These are phyloP conservation scores for Tricholoma hemisulphureum DNA, from an alignment of 768 basidiomycete species.

Conservation along the genomic window DNA sequence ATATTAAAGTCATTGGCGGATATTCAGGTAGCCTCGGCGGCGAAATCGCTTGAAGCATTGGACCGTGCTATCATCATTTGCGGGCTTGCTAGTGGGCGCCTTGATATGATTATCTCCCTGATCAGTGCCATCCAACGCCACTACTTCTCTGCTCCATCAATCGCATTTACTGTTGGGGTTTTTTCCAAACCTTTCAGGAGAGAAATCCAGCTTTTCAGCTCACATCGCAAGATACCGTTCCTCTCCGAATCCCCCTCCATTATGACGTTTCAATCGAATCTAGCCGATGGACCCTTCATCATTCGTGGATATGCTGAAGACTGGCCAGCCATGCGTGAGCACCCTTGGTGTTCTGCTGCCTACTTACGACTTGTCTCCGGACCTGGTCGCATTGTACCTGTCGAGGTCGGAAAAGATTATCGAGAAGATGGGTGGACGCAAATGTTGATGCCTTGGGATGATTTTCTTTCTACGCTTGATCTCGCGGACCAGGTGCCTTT, in stretches of 20 bases:
- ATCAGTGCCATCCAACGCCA: conserved; percentile 59
- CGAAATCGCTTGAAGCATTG: conserved; percentile 55
- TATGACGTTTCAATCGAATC: conserved; percentile 45
- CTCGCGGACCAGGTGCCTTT: conserved; percentile 29
- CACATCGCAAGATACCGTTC: conserved; percentile 36
- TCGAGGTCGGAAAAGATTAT: conserved; percentile 88
- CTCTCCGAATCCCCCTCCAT: conserved; percentile 56
- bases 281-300: conserved; percentile 65
- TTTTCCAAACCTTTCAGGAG: neutral
- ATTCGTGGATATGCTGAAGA: conserved; percentile 56
- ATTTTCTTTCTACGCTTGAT: conserved; percentile 56
- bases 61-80: conserved; percentile 85
- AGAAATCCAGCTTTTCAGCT: conserved; percentile 15
- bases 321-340: conserved; percentile 78
- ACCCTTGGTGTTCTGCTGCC: conserved; percentile 64
- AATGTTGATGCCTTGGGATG: conserved; percentile 71
- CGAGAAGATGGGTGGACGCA: conserved; percentile 80
- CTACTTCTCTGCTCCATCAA: conserved; percentile 15
- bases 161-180: neutral
- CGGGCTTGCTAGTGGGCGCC: conserved; percentile 63
- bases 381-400: conserved; percentile 80
- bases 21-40: conserved; percentile 24
- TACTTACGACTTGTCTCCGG: conserved; percentile 78
- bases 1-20: conserved; percentile 54
- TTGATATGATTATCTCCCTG: conserved; percentile 60